Evolutionary conservation across 768 basidiomycete species (phyloP), one percentile per base, ranked within the genome.

Genomic region (Lactifluus echinatus): DNA sequence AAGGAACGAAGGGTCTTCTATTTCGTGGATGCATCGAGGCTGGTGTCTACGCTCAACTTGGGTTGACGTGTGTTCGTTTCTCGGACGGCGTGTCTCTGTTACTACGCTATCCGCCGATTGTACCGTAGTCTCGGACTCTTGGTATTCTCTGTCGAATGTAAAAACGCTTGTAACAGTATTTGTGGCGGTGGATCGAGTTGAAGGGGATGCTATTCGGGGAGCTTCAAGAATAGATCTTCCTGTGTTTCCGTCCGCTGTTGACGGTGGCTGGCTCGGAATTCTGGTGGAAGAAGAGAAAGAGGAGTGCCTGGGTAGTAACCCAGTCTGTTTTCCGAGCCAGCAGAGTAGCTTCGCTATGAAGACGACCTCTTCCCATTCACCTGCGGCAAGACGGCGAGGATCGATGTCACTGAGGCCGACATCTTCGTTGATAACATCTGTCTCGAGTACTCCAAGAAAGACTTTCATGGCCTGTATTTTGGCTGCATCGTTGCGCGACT

Each of bases 401-500:
- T 90, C 87, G 34, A 89, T 68, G 33, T 76, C 74, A 58, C 79
- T 79, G 8, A 89, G 72, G 0, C 85, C 87, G 5, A 89, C 77
- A 57, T 86, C 82, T 31, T 68, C 64, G 62, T 73, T 66, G 14
- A 89, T 65, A 34, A 89, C 69, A 59, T 89, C 87, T 29, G 73
- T 77, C 59, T 87, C 83, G 6, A 90, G 74, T 6, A 88, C 79
- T 1, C 87, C 87, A 7, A 90, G 74, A 54, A 91, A 85, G 3
- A 89, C 74, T 64, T 89, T 87, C 75, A 85, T 83, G 31, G 79
- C 79, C 46, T 84, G 79, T 1, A 86, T 68, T 63, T 82, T 82
- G 8, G 74, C 72, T 1, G 56, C 60, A 55, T 55, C 57, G 42
- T 51, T 71, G 64, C 73, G 68, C 36, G 74, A 71, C 52, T 72